A percentile compares a stretch with the other conserved stretches of the same genome.
phyloP scores from a whole-genome alignment of 2,329 filamentous ascomycete genomes.

The Xylaria sp. region DNA sequence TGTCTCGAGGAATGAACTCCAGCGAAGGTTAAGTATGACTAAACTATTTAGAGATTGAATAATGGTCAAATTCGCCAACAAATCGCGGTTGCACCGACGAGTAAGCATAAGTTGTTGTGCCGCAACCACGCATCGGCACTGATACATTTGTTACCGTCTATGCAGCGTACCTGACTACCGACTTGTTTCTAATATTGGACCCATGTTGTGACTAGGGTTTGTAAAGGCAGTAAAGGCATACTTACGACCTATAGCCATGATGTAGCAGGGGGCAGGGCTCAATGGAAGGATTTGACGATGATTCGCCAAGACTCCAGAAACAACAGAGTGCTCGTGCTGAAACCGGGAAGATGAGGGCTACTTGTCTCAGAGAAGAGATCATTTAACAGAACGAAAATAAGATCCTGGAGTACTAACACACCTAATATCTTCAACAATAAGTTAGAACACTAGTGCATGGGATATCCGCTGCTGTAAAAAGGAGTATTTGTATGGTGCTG shows the following conservation, averaged over 20 bases:
- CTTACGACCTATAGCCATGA: background rate
- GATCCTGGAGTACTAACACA: no score
- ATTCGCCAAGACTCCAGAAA: background rate
- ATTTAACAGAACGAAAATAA: background rate
- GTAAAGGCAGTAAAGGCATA: background rate
- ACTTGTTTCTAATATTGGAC: background rate
- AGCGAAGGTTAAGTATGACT: background rate
- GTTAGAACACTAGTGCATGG: no score
- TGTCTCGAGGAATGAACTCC: background rate
- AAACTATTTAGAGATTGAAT: background rate
- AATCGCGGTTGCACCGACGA: background rate
- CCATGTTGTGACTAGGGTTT: background rate
- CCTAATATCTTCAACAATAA: no score
- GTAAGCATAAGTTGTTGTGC: background rate
- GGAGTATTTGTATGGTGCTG: background rate
- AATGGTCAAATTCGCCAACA: background rate
- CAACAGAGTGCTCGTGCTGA: background rate
- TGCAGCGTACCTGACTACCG: background rate
- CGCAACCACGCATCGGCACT: background rate
- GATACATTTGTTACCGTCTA: no score
- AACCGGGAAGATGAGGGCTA: background rate
- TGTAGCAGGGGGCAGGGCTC: background rate
- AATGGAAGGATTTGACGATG: constrained; percentile 5
- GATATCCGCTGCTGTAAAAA: no score
- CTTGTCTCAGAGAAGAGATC: background rate